Evolutionary conservation across 495 filamentous ascomycete species (phyloP), one percentile per base, ranked within the genome.

Genomic region (Lophiostoma macrostomum): DNA sequence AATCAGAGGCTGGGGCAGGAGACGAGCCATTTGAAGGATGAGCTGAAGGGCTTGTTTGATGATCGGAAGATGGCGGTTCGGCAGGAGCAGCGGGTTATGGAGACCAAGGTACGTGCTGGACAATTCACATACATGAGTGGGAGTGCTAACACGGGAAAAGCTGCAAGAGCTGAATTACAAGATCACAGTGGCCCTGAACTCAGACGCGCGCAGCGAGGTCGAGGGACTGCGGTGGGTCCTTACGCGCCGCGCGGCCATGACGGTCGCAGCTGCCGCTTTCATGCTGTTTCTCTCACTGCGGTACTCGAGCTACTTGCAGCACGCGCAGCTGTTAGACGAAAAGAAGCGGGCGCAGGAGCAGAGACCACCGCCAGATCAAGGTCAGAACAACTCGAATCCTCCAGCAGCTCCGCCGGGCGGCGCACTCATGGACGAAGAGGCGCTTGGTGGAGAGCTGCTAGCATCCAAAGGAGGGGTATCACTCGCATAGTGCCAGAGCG

Each of bases 121-220:
- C 55, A 71, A 56, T 66, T 58, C 7, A 7, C 2, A n/a, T 22
- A 39, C 14, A 19, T 35, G 27, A 2, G 11, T 4, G 40, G 19
- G 10, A n/a, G n/a, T 6, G 8, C 42, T 61, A 32, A 59, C 18
- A 22, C 18, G 28, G 46, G 50, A 56, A 11, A 73, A 87, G 75
- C 93, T 96, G 23, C 88, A 93, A 73, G 86, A 95, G 68, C 71
- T 96, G 52, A 93, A 91, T 71, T 91, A 95, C 69, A 91, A 91
- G 64, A 96, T 97, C 65, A 90, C 85, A 7, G 87, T 95, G 24
- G 76, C 75, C 12, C 74, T 99, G 31, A 89, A 87, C 63, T 89
- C 86, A 53, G 93, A 96, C 64, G 76, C 84, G 13, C 90, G 88
- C 64, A 90, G 85, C 22, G 88, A 96, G 60, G 88, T 96, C 36